Base-by-base conservation (phyloP, 768 basidiomycete species). In the Leccinum obscurum region DNA sequence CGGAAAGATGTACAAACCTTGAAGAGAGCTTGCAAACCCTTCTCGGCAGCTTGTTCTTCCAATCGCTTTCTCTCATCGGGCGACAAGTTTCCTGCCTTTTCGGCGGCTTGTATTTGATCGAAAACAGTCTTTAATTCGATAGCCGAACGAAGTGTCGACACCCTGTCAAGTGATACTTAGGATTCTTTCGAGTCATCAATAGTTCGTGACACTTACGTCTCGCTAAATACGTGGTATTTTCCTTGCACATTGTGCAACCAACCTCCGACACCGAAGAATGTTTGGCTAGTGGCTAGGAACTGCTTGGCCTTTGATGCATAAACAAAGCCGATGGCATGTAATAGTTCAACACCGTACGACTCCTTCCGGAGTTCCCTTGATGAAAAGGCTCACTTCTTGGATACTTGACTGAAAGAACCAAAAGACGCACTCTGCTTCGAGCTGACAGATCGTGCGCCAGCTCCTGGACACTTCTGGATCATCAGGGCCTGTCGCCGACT, bases 181-280 rank as follows among this genome's bases (percentile, higher is more conserved):
- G 48, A 26, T 51, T 52, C 17, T 54, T 32, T 24, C 2, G 11
- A 34, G 20, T 10, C 48, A 28, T 8, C 34, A 34, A 52, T 55
- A 17, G 51, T 41, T 9, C 51, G 20, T 28, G n/a, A 59, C 39
- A 79, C 90, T 66, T 63, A 92, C 90, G 92, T 94, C 78, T 95
- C 93, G 70, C 92, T 93, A 74, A 96, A 91, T 17, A 95, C 89
- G 68, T 95, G 93, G 54, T 93, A 95, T 76, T 93, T 94, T 13
- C 90, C 91, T 72, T 93, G 91, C 3, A 94, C 91, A 57, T 92
- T 92, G 72, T 95, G 93, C 59, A 95, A 71, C 93, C 93, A 96
- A 7, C 94, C 93, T 13, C 93, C 93, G 15, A 96, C 88, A 28
- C 93, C 93, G 53, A 93, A 78, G 11, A 84, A 77, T 0, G 86